Evolutionary conservation across 176 grass and related monocot genomes (phyloP).

Genomic region (Avena eriantha): DNA sequence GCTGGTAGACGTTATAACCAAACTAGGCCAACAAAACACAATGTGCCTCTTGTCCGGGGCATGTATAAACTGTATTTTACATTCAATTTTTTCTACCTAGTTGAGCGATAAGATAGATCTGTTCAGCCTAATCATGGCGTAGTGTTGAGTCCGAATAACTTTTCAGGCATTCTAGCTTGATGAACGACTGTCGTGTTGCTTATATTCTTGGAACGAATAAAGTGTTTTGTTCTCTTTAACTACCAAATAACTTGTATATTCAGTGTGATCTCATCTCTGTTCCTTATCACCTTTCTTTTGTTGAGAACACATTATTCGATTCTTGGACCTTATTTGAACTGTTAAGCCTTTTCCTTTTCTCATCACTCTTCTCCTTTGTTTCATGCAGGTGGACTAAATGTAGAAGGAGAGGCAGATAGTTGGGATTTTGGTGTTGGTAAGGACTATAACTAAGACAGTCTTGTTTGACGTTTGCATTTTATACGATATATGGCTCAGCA

Average conservation of each 20-base stretch:
- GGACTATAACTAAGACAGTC: slow-evolving; percentile 19
- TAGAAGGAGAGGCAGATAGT: slow-evolving; percentile 90
- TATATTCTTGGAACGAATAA: not conserved
- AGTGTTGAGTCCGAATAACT: slow-evolving; percentile 9
- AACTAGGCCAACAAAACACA: not conserved
- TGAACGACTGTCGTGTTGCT: not conserved
- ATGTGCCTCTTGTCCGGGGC: not conserved
- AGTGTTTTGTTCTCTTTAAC: slow-evolving; percentile 11
- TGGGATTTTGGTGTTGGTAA: slow-evolving; percentile 96
- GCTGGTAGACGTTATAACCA: not conserved
- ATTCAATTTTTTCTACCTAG: not conserved
- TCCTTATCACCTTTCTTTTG: not conserved
- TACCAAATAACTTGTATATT: slow-evolving; percentile 3
- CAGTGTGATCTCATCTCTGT: not conserved
- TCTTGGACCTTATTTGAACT: not conserved
- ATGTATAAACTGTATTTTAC: not conserved
- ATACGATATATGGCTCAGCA: not conserved
- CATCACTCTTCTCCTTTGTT: slow-evolving; percentile 37
- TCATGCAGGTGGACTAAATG: slow-evolving; percentile 81
- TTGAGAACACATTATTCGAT: not conserved
- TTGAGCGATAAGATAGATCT: not conserved
- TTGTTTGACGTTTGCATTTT: slow-evolving; percentile 24
- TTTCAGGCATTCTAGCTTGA: not conserved
- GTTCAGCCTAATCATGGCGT: not conserved
- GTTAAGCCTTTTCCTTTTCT: slow-evolving; percentile 22